Percentiles rank a stretch among this genome's conserved stretches.
Conservation (phyloP, 345 rosid species). For the Salix viminalis region DNA sequence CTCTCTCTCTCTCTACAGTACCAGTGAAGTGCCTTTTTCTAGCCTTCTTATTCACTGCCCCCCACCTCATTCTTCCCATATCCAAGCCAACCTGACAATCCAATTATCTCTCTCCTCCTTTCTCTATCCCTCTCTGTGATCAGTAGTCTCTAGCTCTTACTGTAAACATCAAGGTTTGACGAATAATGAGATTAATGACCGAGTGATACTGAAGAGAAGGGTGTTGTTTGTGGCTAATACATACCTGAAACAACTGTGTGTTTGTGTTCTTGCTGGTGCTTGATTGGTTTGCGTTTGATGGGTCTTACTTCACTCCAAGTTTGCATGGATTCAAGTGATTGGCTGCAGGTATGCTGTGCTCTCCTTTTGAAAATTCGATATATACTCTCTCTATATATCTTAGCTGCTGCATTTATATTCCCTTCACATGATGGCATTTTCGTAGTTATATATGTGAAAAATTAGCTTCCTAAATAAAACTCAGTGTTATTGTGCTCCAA, state of each 20-base stretch:
- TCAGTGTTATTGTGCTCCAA: neutral
- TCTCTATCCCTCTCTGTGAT: conserved; percentile 3
- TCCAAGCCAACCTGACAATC: neutral
- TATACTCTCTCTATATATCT: neutral
- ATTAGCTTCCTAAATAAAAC: neutral
- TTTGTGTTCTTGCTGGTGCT: neutral
- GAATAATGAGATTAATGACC: neutral
- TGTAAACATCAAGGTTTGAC: neutral
- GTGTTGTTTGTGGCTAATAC: neutral
- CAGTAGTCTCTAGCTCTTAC: neutral
- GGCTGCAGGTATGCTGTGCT: conserved; percentile 65
- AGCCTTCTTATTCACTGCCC: conserved; percentile 62
- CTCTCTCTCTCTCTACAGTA: neutral
- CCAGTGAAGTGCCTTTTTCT: conserved; percentile 32
- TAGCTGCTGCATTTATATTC: neutral
- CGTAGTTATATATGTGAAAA: neutral
- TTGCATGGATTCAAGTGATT: conserved; percentile 91
- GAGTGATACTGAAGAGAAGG: neutral
- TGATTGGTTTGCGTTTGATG: conserved; percentile 19
- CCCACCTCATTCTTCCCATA: neutral
- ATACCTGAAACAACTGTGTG: neutral
- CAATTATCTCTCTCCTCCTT: conserved; percentile 12
- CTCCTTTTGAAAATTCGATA: neutral
- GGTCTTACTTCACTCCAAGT: conserved; percentile 78
- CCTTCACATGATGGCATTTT: neutral